phyloP scores from a whole-genome alignment of 305 asterid species.

The Stenogyne calaminthoides region DNA sequence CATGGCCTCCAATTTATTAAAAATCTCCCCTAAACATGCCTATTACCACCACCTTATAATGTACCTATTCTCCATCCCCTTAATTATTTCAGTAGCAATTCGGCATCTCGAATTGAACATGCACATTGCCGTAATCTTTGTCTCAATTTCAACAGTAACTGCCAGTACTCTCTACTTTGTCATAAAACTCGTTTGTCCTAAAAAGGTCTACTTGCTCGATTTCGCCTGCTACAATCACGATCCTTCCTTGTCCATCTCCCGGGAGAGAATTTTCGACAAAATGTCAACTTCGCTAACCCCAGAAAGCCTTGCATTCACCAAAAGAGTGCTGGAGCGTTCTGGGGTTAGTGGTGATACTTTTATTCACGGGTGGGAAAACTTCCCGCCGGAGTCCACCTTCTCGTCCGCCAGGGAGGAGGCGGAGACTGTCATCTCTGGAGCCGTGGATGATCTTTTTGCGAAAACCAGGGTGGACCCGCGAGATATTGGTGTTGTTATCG shows the following conservation, averaged over 20 bases:
- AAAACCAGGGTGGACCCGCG: slow-evolving; percentile 27
- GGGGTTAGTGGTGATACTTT: slow-evolving; percentile 22
- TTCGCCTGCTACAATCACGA: slow-evolving; percentile 44
- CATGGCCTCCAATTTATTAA: background rate
- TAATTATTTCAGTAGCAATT: slow-evolving; percentile 2
- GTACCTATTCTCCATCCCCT: slow-evolving; percentile 11
- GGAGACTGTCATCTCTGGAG: slow-evolving; percentile 34
- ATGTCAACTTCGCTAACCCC: background rate
- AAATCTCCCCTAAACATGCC: too few relatives aligned
- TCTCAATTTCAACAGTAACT: background rate
- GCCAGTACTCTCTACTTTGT: background rate
- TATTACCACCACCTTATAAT: background rate
- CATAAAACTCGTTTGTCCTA: background rate
- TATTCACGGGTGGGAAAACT: background rate
- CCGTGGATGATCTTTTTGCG: slow-evolving; percentile 31
- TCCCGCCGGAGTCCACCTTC: slow-evolving; percentile 31
- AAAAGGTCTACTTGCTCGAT: slow-evolving; percentile 37
- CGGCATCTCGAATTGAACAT: background rate
- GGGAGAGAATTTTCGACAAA: background rate
- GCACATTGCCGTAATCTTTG: background rate
- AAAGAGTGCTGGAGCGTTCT: slow-evolving; percentile 29
- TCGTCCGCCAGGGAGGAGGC: slow-evolving; percentile 38
- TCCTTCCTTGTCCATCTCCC: background rate
- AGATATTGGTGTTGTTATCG: slow-evolving; percentile 35
- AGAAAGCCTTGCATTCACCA: slow-evolving; percentile 26